Conservation (phyloP, 2,329 filamentous ascomycete species). For the Pyricularia grisea region DNA sequence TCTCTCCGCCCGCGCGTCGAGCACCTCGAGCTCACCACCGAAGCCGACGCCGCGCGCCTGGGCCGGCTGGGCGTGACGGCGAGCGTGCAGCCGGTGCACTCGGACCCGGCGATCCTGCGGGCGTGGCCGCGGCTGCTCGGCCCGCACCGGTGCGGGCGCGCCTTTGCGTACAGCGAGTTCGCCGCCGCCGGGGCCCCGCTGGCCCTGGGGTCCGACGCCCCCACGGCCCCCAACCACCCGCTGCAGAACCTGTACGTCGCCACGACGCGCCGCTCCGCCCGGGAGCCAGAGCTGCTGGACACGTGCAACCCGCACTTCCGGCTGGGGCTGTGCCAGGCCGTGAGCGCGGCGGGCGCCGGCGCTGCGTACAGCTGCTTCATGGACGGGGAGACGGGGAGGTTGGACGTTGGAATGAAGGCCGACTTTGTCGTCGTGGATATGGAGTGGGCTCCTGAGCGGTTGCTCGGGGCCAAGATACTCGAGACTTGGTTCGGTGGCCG, state of each 20-base stretch:
- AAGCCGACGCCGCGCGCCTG: conserved; percentile 44
- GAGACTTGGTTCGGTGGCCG: conserved; percentile 46
- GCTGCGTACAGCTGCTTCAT: conserved; percentile 50
- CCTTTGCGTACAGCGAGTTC: conserved; percentile 56
- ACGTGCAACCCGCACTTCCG: conserved; percentile 43
- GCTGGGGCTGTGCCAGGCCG: conserved; percentile 41
- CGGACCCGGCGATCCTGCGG: conserved; percentile 50
- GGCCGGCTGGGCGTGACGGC: conserved; percentile 51
- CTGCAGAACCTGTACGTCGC: conserved; percentile 50
- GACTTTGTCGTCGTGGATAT: conserved; percentile 49
- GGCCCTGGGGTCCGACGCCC: conserved; percentile 49
- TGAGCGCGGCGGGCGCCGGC: conserved; percentile 44
- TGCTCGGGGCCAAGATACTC: conserved; percentile 33
- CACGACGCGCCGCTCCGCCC: conserved; percentile 44
- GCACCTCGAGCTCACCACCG: conserved; percentile 50
- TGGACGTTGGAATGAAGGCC: conserved; percentile 42
- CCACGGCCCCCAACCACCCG: conserved; percentile 46
- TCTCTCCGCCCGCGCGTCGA: conserved; percentile 52
- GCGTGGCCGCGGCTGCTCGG: conserved; percentile 53
- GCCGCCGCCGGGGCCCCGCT: conserved; percentile 41
- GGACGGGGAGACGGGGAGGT: conserved; percentile 41
- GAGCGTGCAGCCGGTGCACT: conserved; percentile 48
- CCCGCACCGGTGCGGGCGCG: conserved; percentile 40
- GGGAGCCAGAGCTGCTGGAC: conserved; percentile 31
- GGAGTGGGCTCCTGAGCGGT: conserved; percentile 33